A percentile compares a stretch with the other conserved stretches of the same genome.
These are phyloP conservation scores for Xylariaceae sp. DNA, from an alignment of 2,329 filamentous ascomycete genomes.

Conservation along the genomic window DNA sequence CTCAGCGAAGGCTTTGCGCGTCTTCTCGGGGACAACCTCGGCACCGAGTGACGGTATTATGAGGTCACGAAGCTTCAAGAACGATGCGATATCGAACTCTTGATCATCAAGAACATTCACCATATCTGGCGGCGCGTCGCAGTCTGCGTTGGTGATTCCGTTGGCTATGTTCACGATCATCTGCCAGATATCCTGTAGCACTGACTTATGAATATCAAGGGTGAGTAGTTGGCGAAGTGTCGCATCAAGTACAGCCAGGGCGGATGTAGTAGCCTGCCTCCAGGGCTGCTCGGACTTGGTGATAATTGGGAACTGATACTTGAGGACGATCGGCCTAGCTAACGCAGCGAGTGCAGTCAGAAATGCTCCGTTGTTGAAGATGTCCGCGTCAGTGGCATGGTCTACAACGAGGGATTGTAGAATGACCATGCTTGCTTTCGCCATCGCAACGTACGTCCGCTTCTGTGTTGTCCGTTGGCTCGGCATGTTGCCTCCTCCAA, in stretches of 20 bases:
- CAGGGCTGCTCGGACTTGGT: slow-evolving; percentile 69
- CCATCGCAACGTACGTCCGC: slow-evolving; percentile 83
- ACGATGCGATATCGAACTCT: slow-evolving; percentile 70
- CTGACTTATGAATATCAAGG: slow-evolving; percentile 35
- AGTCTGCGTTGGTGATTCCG: slow-evolving; percentile 62
- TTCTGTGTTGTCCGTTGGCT: slow-evolving; percentile 32
- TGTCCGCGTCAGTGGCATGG: slow-evolving; percentile 54
- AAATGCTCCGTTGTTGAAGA: slow-evolving; percentile 64
- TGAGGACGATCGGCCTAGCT: slow-evolving; percentile 62
- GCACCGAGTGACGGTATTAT: slow-evolving; percentile 69
- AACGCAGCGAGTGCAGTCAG: slow-evolving; percentile 59
- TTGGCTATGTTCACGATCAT: slow-evolving; percentile 57
- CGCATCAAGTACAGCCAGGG: slow-evolving; percentile 59
- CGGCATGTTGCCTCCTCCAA: slow-evolving; percentile 27
- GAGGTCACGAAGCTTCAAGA: slow-evolving; percentile 59
- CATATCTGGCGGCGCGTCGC: slow-evolving; percentile 35
- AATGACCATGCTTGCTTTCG: slow-evolving; percentile 70
- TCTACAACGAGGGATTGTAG: slow-evolving; percentile 53
- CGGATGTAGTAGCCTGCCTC: slow-evolving; percentile 68
- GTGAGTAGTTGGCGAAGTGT: slow-evolving; percentile 54
- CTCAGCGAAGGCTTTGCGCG: slow-evolving; percentile 62
- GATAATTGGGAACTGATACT: slow-evolving; percentile 69
- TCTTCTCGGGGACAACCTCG: slow-evolving; percentile 54
- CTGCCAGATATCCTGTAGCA: slow-evolving; percentile 59
- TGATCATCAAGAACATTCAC: slow-evolving; percentile 60